Base-by-base conservation (phyloP, 2,329 filamentous ascomycete species). In the Apiospora phragmitis region DNA sequence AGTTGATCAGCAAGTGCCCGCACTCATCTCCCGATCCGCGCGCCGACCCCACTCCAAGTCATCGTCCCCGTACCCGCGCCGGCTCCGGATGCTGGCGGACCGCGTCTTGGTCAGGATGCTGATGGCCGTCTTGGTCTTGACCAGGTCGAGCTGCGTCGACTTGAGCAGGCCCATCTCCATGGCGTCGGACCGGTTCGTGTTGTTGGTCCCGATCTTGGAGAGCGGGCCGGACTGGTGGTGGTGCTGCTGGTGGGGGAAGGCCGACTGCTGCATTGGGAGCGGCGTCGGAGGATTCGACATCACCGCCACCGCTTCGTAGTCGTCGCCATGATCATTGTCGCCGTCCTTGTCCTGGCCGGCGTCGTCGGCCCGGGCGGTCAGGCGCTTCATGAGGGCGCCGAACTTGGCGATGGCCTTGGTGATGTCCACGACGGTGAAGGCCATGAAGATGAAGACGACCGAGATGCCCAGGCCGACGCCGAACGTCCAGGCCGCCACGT, bases 401-500 rank as follows among this genome's bases (percentile, higher is more conserved):
- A 72, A 67, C 18, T 45, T 43, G 32, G 18, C 16, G 12, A 67
- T 21, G 18, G 75, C 74, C 42, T 76, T 73, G 0, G 75, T 77
- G 16, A 84, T 81, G 59, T 82, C 81, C 21, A 75, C 74, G 7
- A 82, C 79, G 0, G 80, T 78, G 69, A 83, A 81, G 7, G 82
- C 82, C 73, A 82, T 77, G 21, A 80, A 73, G 59, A 83, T 76
- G 1, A 83, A 77, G 7, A 81, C 78, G 21, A 82, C 78, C 3
- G 80, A 82, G 62, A 83, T 81, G 51, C 77, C 81, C 5, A 83
- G 76, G 4, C 82, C 81, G n/a, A 83, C 80, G 18, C 81, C 81
- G 66, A 83, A 89, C 49, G 88, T 85, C 76, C 85, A 90, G 72
- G 86, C 86, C 29, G 83, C 80, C 4, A 90, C 88, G 72, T 86